Evolutionary conservation across 2,329 filamentous ascomycete species (phyloP), one percentile per base, ranked within the genome.

Genomic region (Pyrenochaeta sp.): DNA sequence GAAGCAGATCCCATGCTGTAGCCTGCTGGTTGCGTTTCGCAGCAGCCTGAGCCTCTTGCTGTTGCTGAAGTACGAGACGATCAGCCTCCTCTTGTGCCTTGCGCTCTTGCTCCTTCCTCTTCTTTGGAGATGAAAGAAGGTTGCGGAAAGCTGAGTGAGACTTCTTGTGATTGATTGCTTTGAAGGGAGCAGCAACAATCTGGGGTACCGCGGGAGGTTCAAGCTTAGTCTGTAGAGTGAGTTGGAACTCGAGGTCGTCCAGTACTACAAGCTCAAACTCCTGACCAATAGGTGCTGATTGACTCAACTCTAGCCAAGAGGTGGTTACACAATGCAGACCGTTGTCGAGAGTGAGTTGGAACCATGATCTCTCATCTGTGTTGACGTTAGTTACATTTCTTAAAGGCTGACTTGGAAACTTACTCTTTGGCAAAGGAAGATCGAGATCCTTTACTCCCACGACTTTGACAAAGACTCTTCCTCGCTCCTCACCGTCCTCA

Each of bases 251-350:
- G n/a, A 99, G 84, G 60, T 99, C 94, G 59, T 96, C 94, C 35
- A 95, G 87, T 18, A 99, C 94, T 21, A 97, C 92, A 30, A 99
- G 85, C 74, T 99, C 94, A 61, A 99, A 99, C 69, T 99, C 94
- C 67, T 99, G 94, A 6, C 93, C 94, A 58, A 99, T 97, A 0
- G 94, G 91, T 2, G 94, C 93, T 47, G 89, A 93, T 59, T 89
- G 88, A 14, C 90, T 91, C 47, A 99, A 79, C 71, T 99, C 94
- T 7, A 97, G 80, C 89, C 91, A 96, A 1, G 91, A 87, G 3
- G 94, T 99, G 0, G 94, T 99, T 11, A 99, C 94, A 63, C 94
- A 99, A 70, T 99, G 94, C 1, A 99, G 84, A 18, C 94, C 94
- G 55, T 99, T 99, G 72, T 99, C 94, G n/a, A 99, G 81, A 0